phyloP scores from a whole-genome alignment of 2,329 filamentous ascomycete species.

The Hypoxylon sp. region DNA sequence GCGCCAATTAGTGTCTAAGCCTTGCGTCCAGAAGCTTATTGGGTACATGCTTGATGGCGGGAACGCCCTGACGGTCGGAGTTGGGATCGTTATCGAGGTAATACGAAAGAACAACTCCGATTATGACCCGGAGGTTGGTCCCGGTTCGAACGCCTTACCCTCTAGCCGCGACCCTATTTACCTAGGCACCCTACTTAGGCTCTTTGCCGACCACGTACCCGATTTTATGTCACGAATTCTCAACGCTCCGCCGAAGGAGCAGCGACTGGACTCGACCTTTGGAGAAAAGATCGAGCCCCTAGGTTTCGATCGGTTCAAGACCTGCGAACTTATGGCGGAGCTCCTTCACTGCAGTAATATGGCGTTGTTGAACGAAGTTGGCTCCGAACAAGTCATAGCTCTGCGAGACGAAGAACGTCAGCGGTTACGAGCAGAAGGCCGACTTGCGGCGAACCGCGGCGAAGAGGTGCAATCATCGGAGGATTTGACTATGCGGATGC shows the following conservation, averaged over 20 bases:
- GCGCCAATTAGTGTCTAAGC: constrained; percentile 89
- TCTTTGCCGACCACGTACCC: constrained; percentile 92
- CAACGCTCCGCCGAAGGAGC: constrained; percentile 80
- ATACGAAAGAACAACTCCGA: constrained; percentile 99
- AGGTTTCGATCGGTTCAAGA: constrained; percentile 98
- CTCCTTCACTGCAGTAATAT: constrained; percentile 98
- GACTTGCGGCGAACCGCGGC: constrained; percentile 68
- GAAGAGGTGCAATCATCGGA: constrained; percentile 69
- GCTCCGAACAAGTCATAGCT: constrained; percentile 88
- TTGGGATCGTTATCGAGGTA: constrained; percentile 97
- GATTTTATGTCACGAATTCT: constrained; percentile 94
- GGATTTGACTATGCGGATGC: constrained; percentile 72
- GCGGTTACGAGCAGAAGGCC: constrained; percentile 81
- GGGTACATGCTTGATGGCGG: constrained; percentile 92
- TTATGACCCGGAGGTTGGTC: constrained; percentile 93
- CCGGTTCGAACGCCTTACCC: constrained; percentile 82
- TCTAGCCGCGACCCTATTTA: constrained; percentile 95
- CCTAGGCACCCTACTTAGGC: constrained; percentile 86
- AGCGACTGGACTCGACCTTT: constrained; percentile 87
- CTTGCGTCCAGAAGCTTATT: constrained; percentile 88
- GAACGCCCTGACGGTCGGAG: constrained; percentile 94
- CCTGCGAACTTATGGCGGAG: constrained; percentile 98
- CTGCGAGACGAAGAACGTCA: constrained; percentile 86
- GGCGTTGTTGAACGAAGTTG: constrained; percentile 92
- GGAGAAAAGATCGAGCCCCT: constrained; percentile 92